phyloP scores from a whole-genome alignment of 1,284 basidiomycete genomes.

The Austroboletus niveus region DNA sequence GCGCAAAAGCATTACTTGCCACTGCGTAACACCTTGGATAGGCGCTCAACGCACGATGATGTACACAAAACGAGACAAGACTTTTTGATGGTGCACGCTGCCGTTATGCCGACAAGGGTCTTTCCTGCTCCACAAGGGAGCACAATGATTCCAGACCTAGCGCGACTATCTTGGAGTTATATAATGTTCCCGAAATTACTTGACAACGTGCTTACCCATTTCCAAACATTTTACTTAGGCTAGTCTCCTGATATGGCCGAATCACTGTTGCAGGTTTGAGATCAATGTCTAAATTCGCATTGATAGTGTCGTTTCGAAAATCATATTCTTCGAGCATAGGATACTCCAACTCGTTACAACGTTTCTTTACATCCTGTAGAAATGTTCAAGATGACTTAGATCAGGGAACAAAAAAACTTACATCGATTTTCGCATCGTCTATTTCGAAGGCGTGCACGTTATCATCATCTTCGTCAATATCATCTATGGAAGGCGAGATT shows the following conservation, averaged over 20 bases:
- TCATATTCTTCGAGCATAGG: slow-evolving; percentile 98
- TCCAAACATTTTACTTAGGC: slow-evolving; percentile 97
- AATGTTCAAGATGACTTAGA: background rate
- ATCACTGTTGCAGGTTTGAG: slow-evolving; percentile 95
- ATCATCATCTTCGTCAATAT: slow-evolving; percentile 95
- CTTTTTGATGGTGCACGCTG: slow-evolving; percentile 99
- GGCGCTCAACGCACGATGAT: slow-evolving; percentile 58
- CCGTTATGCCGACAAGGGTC: slow-evolving; percentile 98
- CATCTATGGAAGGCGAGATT: slow-evolving; percentile 52
- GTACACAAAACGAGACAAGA: slow-evolving; percentile 98
- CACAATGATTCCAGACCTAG: slow-evolving; percentile 97
- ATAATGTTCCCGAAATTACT: background rate
- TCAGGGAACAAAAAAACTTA: slow-evolving; percentile 34
- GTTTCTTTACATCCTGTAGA: slow-evolving; percentile 82
- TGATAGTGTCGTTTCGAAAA: slow-evolving; percentile 93
- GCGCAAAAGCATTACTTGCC: slow-evolving; percentile 7
- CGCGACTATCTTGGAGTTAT: slow-evolving; percentile 59
- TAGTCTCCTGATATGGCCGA: slow-evolving; percentile 96
- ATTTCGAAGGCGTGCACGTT: slow-evolving; percentile 96
- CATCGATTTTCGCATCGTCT: slow-evolving; percentile 88
- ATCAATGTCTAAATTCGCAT: slow-evolving; percentile 95
- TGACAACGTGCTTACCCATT: slow-evolving; percentile 66
- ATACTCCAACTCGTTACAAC: slow-evolving; percentile 92
- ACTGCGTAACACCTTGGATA: background rate
- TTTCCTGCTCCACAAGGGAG: slow-evolving; percentile 98